Conservation (phyloP, 2,329 filamentous ascomycete species). For the Alternaria hordeiaustralica region DNA sequence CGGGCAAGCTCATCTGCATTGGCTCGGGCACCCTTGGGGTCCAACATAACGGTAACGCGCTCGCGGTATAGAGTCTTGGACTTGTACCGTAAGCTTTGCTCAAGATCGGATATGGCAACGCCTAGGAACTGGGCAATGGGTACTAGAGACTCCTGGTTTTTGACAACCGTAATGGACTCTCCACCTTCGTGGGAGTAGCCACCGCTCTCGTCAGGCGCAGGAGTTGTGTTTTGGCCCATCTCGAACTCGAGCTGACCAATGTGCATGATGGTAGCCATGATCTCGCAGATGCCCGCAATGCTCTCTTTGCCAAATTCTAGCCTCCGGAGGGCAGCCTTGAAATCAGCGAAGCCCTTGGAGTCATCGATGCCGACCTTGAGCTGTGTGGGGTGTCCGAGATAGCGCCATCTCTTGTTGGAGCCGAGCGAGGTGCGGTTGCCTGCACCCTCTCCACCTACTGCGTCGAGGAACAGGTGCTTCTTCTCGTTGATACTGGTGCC, state of each 20-base stretch:
- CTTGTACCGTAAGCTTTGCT: constrained; percentile 90
- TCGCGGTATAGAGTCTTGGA: constrained; percentile 96
- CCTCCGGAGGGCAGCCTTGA: constrained; percentile 93
- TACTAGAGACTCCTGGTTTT: constrained; percentile 87
- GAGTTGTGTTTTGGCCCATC: constrained; percentile 78
- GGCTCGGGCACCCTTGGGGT: constrained; percentile 84
- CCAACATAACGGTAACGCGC: constrained; percentile 97
- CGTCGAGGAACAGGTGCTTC: constrained; percentile 75
- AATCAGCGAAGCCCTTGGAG: constrained; percentile 91
- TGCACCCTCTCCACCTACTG: constrained; percentile 55
- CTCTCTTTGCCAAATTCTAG: constrained; percentile 92
- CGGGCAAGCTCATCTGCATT: constrained; percentile 95
- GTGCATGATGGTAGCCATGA: constrained; percentile 92
- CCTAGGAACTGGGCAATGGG: constrained; percentile 95
- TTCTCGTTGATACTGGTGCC: constrained; percentile 93
- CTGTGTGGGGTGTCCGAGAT: constrained; percentile 93
- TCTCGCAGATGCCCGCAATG: constrained; percentile 96
- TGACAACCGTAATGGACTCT: constrained; percentile 83
- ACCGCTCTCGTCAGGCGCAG: constrained; percentile 86
- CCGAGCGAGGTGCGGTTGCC: constrained; percentile 62
- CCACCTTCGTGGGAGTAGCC: constrained; percentile 95
- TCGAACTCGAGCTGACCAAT: constrained; percentile 96
- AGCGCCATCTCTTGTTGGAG: constrained; percentile 88
- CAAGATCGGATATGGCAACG: constrained; percentile 78
- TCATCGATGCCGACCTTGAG: constrained; percentile 98